These are phyloP conservation scores for Puya raimondii DNA, from an alignment of 176 grass and related monocot species.

Conservation along the genomic window DNA sequence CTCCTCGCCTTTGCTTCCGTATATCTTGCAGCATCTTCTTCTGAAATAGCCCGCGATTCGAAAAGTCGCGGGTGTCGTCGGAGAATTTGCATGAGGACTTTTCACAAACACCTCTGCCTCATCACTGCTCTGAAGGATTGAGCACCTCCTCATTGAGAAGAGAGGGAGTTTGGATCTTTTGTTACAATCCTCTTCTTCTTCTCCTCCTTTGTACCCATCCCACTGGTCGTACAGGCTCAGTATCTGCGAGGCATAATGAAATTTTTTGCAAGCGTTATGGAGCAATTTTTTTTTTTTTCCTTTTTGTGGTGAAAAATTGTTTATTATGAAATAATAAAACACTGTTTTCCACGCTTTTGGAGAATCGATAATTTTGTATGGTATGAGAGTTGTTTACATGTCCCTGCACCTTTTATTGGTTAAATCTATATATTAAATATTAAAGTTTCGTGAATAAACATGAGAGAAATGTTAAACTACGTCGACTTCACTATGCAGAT, in stretches of 20 bases:
- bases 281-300: no score
- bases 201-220: slow-evolving; percentile 18
- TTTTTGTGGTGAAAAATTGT: no score
- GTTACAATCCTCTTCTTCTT: not conserved
- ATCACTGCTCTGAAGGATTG: slow-evolving; percentile 12
- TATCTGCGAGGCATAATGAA: slow-evolving; percentile 6
- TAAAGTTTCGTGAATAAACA: no score
- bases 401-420: no score
- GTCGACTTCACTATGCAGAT: not conserved
- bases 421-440: no score
- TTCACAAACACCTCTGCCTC: slow-evolving; percentile 19
- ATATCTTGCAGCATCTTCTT: slow-evolving; percentile 21
- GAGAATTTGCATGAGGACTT: not conserved
- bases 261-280: not conserved
- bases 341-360: no score
- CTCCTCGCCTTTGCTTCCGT: slow-evolving; percentile 2
- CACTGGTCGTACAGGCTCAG: slow-evolving; percentile 23
- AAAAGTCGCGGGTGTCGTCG: not conserved
- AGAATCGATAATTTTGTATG: no score
- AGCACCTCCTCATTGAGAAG: slow-evolving; percentile 22
- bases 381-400: no score
- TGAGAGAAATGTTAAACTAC: no score
- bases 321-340: no score
- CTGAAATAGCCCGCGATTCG: slow-evolving; percentile 11
- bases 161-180: not conserved